Conservation (phyloP, 2,329 filamentous ascomycete genomes). For the Stachybotrys chlorohalonatus region DNA sequence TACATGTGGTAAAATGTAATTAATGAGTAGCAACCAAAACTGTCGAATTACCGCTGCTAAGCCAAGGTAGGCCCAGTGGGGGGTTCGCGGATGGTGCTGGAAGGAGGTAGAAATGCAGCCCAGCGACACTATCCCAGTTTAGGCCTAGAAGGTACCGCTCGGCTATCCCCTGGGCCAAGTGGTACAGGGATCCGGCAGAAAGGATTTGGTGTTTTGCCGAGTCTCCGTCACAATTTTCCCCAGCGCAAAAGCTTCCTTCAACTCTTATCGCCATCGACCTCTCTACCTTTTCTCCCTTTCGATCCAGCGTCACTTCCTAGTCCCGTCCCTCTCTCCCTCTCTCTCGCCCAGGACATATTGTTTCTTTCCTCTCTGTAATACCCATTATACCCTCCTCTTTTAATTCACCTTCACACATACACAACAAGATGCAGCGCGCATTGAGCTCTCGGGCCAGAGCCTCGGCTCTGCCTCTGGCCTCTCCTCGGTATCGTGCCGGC, state of each 20-base stretch:
- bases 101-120: conserved; percentile 25
- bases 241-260: conserved; percentile 12
- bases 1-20: no score
- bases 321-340: conserved; percentile 8
- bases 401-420: conserved; percentile 13
- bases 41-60: no score
- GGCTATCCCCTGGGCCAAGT: conserved; percentile 10
- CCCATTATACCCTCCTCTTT: conserved; percentile 19
- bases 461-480: conserved; percentile 65
- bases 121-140: conserved; percentile 17
- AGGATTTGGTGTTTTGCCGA: conserved; percentile 26
- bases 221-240: conserved; percentile 31
- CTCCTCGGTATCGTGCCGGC: conserved; percentile 54
- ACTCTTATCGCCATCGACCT: conserved; percentile 13
- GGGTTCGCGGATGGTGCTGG: conserved; percentile 20
- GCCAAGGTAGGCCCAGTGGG: neutral
- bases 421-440: conserved; percentile 93
- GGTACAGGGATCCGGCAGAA: no score
- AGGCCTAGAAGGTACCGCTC: conserved; percentile 16
- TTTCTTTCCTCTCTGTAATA: conserved; percentile 18
- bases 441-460: conserved; percentile 73
- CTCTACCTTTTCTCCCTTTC: conserved; percentile 4
- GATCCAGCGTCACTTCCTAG: conserved; percentile 10
- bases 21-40: no score
- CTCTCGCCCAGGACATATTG: conserved; percentile 10